phyloP scores from a whole-genome alignment of 345 rosid genomes.

The Draba incana region DNA sequence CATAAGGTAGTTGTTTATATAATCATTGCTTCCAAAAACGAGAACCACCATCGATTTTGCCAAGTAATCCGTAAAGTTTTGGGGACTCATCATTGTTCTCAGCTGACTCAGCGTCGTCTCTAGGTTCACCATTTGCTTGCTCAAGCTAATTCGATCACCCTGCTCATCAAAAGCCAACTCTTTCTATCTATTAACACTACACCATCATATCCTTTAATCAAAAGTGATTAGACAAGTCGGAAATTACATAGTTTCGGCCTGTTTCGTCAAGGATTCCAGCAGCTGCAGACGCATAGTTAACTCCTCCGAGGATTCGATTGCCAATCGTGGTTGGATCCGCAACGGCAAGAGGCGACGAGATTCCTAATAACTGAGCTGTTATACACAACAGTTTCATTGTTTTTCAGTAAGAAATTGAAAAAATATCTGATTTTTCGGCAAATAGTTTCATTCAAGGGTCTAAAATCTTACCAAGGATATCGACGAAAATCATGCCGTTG shows the following conservation, averaged over 20 bases:
- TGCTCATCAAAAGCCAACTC: conserved; percentile 34
- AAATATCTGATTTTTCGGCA: background rate
- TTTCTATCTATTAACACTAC: conserved; percentile 6
- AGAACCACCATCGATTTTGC: conserved; percentile 57
- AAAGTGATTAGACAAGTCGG: conserved; percentile 8
- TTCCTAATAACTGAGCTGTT: conserved; percentile 66
- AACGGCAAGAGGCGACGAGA: conserved; percentile 63
- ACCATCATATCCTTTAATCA: background rate
- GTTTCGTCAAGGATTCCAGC: conserved; percentile 87
- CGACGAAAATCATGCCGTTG: conserved; percentile 73
- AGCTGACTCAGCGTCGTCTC: conserved; percentile 62
- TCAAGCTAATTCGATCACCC: conserved; percentile 67
- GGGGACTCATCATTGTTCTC: conserved; percentile 51
- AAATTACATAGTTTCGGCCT: conserved; percentile 69
- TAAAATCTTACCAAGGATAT: conserved; percentile 58
- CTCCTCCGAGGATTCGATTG: conserved; percentile 59
- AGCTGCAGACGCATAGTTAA: conserved; percentile 90
- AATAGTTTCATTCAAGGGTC: background rate
- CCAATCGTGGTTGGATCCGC: conserved; percentile 71
- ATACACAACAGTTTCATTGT: conserved; percentile 12
- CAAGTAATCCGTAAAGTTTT: conserved; percentile 52
- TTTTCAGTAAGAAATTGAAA: conserved; percentile 11
- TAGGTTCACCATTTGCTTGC: conserved; percentile 71
- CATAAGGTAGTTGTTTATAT: conserved; percentile 91
- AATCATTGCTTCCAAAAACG: conserved; percentile 89